Percentiles rank a stretch among this genome's conserved stretches.
Evolutionary conservation across 1,284 basidiomycete genomes (phyloP).

Genomic region (Marasmius oreades): DNA sequence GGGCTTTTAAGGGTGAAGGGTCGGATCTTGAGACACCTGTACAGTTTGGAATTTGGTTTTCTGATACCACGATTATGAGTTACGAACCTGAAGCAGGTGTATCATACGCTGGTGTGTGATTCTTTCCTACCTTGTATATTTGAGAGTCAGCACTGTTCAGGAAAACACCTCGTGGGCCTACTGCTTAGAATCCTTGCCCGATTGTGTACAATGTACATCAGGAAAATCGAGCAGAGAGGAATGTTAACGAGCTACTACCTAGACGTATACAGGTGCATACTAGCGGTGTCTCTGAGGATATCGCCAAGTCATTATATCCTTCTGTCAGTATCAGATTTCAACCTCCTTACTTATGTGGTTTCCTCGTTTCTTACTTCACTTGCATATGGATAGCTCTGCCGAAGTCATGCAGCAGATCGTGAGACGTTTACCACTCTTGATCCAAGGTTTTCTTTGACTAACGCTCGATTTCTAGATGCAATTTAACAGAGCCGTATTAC

Average conservation of each 20-base stretch:
- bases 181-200: constrained; percentile 47
- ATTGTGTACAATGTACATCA: constrained; percentile 46
- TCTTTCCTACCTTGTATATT: neutral
- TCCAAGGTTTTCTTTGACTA: neutral
- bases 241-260: constrained; percentile 52
- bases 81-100: constrained; percentile 43
- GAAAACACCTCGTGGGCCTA: constrained; percentile 32
- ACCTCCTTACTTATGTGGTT: constrained; percentile 29
- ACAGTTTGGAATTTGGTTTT: constrained; percentile 56
- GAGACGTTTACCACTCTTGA: constrained; percentile 16
- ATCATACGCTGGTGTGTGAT: constrained; percentile 38
- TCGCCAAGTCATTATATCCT: constrained; percentile 53
- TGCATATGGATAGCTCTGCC: constrained; percentile 42
- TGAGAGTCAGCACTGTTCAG: constrained; percentile 29
- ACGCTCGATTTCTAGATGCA: constrained; percentile 35
- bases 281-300: constrained; percentile 43
- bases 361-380: constrained; percentile 1
- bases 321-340: constrained; percentile 31
- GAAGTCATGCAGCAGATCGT: constrained; percentile 67
- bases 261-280: constrained; percentile 52
- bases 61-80: constrained; percentile 43
- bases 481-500: constrained; percentile 47
- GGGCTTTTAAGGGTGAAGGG: constrained; percentile 51
- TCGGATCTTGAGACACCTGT: constrained; percentile 40
- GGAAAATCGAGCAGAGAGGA: constrained; percentile 48